Conservation (phyloP, 352 stramenopile species). For the Phytophthora foliorum region DNA sequence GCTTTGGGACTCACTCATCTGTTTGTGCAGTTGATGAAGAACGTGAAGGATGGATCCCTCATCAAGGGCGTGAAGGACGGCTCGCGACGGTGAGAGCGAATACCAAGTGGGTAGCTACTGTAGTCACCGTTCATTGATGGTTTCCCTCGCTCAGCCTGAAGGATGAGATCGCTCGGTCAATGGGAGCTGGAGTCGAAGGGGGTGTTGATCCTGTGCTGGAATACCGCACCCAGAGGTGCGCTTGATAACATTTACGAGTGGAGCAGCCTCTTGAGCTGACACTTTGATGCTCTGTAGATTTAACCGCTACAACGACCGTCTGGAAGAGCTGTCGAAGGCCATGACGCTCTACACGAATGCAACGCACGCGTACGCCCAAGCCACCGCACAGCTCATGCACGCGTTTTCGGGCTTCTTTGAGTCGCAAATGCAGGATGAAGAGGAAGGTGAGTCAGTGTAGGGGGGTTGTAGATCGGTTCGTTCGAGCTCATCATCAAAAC, state of each 20-base stretch:
- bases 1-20: background rate
- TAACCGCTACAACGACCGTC: constrained; percentile 65
- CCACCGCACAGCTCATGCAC: constrained; percentile 58
- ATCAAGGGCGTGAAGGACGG: constrained; percentile 85
- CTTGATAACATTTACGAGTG: background rate
- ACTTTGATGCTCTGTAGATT: constrained; percentile 39
- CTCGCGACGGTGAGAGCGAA: constrained; percentile 56
- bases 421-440: constrained; percentile 56
- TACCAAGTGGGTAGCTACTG: background rate
- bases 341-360: constrained; percentile 58
- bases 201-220: constrained; percentile 76
- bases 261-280: background rate
- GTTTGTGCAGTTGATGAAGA: constrained; percentile 63
- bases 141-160: constrained; percentile 54
- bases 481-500: constrained; percentile 15
- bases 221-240: constrained; percentile 67
- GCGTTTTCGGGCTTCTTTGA: constrained; percentile 73
- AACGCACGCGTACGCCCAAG: constrained; percentile 54
- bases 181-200: constrained; percentile 57
- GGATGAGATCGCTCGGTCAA: constrained; percentile 74
- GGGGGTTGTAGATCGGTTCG: background rate
- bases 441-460: constrained; percentile 24
- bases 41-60: constrained; percentile 84
- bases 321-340: constrained; percentile 65
- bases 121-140: constrained; percentile 1